A percentile compares a stretch with the other conserved stretches of the same genome.
phyloP scores from a whole-genome alignment of 2,329 filamentous ascomycete genomes.

The Ascosphaera pollenicola region DNA sequence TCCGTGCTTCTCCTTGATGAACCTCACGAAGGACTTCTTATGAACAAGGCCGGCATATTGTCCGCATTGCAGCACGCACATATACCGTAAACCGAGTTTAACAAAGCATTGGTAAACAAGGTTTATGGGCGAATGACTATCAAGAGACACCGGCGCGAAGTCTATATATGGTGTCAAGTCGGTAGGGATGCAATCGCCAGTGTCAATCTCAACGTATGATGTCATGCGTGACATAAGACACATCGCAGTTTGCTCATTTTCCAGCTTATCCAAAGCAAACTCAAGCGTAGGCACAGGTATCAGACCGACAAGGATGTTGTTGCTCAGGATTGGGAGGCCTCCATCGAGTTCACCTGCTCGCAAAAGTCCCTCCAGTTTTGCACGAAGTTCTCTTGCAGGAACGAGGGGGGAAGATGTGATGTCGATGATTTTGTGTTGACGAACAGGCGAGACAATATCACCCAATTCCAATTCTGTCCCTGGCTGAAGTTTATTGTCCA shows the following conservation, averaged over 20 bases:
- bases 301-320: constrained; percentile 63
- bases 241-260: constrained; percentile 44
- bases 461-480: constrained; percentile 73
- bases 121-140: constrained; percentile 79
- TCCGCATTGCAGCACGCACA: constrained; percentile 71
- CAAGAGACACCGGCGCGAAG: constrained; percentile 63
- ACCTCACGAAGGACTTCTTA: constrained; percentile 93
- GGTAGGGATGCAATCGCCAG: constrained; percentile 37
- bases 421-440: constrained; percentile 64
- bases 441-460: constrained; percentile 60
- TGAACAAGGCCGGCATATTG: constrained; percentile 82
- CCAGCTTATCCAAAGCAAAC: constrained; percentile 68
- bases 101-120: constrained; percentile 92
- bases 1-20: constrained; percentile 45
- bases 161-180: constrained; percentile 89
- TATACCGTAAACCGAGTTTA: constrained; percentile 77
- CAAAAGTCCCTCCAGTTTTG: constrained; percentile 63
- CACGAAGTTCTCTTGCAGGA: constrained; percentile 50
- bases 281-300: constrained; percentile 90
- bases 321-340: constrained; percentile 63
- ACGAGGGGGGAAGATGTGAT: constrained; percentile 67
- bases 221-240: constrained; percentile 62
- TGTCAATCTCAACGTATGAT: constrained; percentile 27
- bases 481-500: constrained; percentile 90
- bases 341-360: constrained; percentile 77